Conservation (phyloP, 768 basidiomycete species). For the Clitopilus passeckerianus region DNA sequence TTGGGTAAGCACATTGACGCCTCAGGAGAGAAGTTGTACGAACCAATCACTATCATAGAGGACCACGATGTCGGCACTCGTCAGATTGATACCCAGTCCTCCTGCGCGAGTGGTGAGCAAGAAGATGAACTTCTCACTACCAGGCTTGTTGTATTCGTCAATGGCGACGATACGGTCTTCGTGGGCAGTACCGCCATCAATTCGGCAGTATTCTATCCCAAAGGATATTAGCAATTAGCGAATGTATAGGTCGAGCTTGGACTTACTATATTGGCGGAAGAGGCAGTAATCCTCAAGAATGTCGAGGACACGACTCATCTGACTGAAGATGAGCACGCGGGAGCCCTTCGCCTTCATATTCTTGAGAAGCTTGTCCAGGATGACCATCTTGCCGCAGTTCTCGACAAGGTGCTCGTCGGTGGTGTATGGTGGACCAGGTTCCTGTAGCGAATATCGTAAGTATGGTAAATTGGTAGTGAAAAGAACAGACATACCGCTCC, state of each 20-base stretch:
- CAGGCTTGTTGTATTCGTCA: slow-evolving; percentile 96
- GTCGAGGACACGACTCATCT: slow-evolving; percentile 98
- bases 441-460: slow-evolving; percentile 34
- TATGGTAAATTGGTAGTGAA: not conserved
- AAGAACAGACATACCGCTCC: slow-evolving; percentile 58
- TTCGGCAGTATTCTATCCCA: slow-evolving; percentile 83
- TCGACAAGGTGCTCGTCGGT: slow-evolving; percentile 95
- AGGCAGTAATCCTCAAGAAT: slow-evolving; percentile 97
- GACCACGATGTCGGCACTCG: slow-evolving; percentile 91
- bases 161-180: slow-evolving; percentile 95
- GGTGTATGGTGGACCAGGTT: slow-evolving; percentile 97
- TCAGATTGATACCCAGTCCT: slow-evolving; percentile 95
- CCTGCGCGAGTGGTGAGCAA: slow-evolving; percentile 95
- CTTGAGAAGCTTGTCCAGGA: slow-evolving; percentile 87
- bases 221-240: not conserved
- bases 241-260: not conserved
- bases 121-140: slow-evolving; percentile 94
- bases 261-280: slow-evolving; percentile 83
- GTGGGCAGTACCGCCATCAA: slow-evolving; percentile 93
- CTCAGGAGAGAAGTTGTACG: slow-evolving; percentile 10
- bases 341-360: slow-evolving; percentile 93
- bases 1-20: slow-evolving; percentile 3
- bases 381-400: slow-evolving; percentile 96
- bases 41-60: slow-evolving; percentile 97
- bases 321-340: slow-evolving; percentile 94